These are phyloP conservation scores for Liriodendron chinense DNA, from an alignment of 164 flowering plant species.

Conservation along the genomic window DNA sequence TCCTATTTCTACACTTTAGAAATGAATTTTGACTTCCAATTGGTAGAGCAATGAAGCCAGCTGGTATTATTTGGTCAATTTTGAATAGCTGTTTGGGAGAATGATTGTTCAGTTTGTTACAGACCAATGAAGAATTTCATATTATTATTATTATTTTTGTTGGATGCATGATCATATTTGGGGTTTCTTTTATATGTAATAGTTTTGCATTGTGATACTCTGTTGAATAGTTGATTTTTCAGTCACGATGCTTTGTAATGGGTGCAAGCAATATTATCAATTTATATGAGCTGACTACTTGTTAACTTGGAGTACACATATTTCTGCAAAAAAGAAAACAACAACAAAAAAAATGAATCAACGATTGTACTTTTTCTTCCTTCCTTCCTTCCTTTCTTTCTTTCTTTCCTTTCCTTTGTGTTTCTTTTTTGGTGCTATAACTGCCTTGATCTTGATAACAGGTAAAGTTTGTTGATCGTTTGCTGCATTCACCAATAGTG, in stretches of 20 bases:
- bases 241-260: background rate
- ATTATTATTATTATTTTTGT: background rate
- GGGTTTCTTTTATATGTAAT: background rate
- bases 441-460: slow-evolving; percentile 22
- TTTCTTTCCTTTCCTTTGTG: background rate
- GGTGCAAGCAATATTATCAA: background rate
- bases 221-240: background rate
- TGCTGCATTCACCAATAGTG: slow-evolving; percentile 77
- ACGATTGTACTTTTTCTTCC: background rate
- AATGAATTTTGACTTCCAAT: too few relatives aligned
- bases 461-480: slow-evolving; percentile 78
- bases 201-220: background rate
- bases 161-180: background rate
- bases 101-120: background rate
- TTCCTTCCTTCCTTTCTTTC: background rate
- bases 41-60: too few relatives aligned
- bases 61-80: too few relatives aligned
- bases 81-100: too few relatives aligned
- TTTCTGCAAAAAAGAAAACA: background rate
- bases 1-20: too few relatives aligned
- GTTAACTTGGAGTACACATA: background rate
- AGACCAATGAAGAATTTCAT: background rate
- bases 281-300: background rate
- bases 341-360: background rate
- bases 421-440: background rate